phyloP scores from a whole-genome alignment of 805 yeast genomes.

The Saccharomycopsis oosterbeekiorum region DNA sequence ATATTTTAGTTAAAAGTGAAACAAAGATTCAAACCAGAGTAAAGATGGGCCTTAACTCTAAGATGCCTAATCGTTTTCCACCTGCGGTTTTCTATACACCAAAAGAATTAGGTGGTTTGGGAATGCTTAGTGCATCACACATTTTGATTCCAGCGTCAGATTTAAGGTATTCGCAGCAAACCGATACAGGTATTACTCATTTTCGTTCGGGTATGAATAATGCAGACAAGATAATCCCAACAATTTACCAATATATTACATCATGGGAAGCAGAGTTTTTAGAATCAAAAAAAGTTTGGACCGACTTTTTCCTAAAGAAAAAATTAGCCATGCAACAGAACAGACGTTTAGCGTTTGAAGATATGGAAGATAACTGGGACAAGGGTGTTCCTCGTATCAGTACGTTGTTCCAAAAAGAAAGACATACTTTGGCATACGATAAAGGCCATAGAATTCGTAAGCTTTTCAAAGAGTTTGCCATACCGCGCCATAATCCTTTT shows the following conservation, averaged over 20 bases:
- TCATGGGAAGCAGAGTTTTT: constrained; percentile 95
- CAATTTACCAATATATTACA: constrained; percentile 83
- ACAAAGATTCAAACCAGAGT: constrained; percentile 90
- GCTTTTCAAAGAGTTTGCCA: constrained; percentile 63
- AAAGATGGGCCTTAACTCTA: constrained; percentile 89
- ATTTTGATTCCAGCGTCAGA: constrained; percentile 91
- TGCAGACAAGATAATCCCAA: constrained; percentile 76
- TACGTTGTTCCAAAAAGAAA: constrained; percentile 87
- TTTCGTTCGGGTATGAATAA: constrained; percentile 90
- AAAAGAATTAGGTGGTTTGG: constrained; percentile 92
- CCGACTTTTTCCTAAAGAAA: constrained; percentile 86
- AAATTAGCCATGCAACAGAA: constrained; percentile 80
- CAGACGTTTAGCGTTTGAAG: constrained; percentile 83
- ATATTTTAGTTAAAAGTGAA: constrained; percentile 79
- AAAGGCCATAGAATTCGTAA: constrained; percentile 84
- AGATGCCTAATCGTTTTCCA: constrained; percentile 98
- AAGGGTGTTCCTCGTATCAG: constrained; percentile 94
- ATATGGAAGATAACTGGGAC: constrained; percentile 91
- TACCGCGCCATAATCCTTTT: constrained; percentile 73
- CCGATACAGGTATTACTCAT: constrained; percentile 90
- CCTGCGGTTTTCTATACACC: constrained; percentile 98
- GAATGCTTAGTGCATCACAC: constrained; percentile 96
- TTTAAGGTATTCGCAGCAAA: constrained; percentile 81
- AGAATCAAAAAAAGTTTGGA: constrained; percentile 96
- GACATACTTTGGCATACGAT: constrained; percentile 90